Evolutionary conservation across 805 yeast species (phyloP).

Genomic region (Saccharomycopsis sp.): DNA sequence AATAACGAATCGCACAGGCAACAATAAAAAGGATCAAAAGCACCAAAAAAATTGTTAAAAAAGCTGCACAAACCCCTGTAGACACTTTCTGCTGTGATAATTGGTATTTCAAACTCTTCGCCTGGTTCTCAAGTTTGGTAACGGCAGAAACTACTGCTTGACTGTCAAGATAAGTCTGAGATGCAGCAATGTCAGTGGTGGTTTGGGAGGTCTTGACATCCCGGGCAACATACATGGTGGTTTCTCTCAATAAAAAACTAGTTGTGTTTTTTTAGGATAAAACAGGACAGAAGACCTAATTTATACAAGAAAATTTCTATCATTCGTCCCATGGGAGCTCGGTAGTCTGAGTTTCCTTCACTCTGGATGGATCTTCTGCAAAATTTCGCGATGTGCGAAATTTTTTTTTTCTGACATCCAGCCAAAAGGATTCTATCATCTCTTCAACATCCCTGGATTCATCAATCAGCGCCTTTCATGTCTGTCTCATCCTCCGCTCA

Average conservation of each 20-base stretch:
- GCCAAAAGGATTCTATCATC: neutral
- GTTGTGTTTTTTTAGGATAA: no score
- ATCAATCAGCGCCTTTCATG: no score
- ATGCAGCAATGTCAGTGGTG: no score
- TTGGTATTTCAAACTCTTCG: slow-evolving; percentile 1
- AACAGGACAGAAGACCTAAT: no score
- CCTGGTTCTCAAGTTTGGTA: slow-evolving; percentile 1
- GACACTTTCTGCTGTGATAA: slow-evolving; percentile 1
- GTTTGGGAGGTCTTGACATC: no score
- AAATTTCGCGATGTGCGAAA: neutral
- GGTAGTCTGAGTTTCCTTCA: no score
- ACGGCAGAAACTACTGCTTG: slow-evolving; percentile 5
- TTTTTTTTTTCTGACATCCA: neutral
- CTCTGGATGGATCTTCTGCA: no score
- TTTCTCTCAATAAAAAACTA: no score
- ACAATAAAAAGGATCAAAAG: neutral
- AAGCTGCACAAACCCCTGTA: slow-evolving; percentile 4
- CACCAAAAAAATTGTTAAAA: slow-evolving; percentile 3
- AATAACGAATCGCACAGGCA: neutral
- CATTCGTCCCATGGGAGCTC: no score
- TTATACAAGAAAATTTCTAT: no score
- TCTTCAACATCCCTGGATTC: neutral
- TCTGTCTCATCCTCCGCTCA: slow-evolving; percentile 43
- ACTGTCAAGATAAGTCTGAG: slow-evolving; percentile 4
- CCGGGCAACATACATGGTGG: no score